Conservation (phyloP, 768 basidiomycete species). For the Udeniomyces megalosporus region DNA sequence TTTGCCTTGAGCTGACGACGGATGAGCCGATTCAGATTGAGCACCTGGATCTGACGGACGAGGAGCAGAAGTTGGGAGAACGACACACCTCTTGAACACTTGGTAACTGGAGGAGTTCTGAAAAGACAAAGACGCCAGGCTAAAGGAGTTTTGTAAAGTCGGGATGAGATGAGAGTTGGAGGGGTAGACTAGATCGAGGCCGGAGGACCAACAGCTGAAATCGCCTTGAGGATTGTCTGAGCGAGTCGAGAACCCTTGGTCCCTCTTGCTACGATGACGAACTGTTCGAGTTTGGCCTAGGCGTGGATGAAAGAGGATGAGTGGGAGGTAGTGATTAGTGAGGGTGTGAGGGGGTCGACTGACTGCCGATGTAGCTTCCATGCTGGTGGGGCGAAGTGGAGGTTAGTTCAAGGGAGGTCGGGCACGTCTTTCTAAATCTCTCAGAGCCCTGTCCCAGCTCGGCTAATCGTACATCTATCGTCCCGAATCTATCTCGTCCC, state of each 20-base stretch:
- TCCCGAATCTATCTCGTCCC: too few species aligned
- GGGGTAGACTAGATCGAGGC: background rate
- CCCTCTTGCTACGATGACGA: conserved; percentile 44
- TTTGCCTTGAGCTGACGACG: conserved; percentile 44
- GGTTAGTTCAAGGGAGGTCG: background rate
- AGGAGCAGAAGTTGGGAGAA: background rate
- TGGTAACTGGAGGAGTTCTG: conserved; percentile 64
- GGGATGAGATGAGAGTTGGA: background rate
- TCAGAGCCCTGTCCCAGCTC: too few species aligned
- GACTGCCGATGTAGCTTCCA: too few species aligned
- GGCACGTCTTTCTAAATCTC: too few species aligned
- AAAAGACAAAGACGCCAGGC: conserved; percentile 81
- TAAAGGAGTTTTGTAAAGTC: conserved; percentile 7
- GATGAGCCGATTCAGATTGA: too few species aligned
- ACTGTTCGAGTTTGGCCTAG: conserved; percentile 16
- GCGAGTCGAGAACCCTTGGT: conserved; percentile 84
- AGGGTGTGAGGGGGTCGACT: too few species aligned
- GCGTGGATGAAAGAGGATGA: too few species aligned
- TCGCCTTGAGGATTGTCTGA: conserved; percentile 63
- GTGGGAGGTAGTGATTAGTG: too few species aligned
- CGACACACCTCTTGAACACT: conserved; percentile 56
- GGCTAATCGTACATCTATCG: too few species aligned
- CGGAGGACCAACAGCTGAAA: conserved; percentile 40
- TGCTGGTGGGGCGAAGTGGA: too few species aligned
- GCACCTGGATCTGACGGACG: too few species aligned